These are phyloP conservation scores for Mrakia gelida DNA, from an alignment of 768 basidiomycete species.

Conservation along the genomic window DNA sequence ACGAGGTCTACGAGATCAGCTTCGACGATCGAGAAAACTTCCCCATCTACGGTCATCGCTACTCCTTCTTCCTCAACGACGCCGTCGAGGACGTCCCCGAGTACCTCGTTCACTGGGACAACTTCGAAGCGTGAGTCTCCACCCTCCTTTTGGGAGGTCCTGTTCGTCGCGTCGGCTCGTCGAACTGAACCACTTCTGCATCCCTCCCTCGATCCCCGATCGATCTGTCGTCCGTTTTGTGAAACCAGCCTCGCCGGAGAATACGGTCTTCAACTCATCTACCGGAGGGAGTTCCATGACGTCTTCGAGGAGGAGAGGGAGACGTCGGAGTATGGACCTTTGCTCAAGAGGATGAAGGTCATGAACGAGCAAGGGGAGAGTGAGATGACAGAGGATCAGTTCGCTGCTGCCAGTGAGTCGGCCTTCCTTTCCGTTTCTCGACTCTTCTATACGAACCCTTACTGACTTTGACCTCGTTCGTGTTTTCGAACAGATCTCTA, in stretches of 20 bases:
- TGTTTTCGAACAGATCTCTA: conserved; percentile 97
- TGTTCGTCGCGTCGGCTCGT: too few relatives aligned
- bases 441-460: background rate
- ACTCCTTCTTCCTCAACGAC: conserved; percentile 87
- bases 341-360: conserved; percentile 87
- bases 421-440: background rate
- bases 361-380: conserved; percentile 79
- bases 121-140: conserved; percentile 68
- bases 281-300: conserved; percentile 85
- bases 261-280: conserved; percentile 67
- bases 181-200: background rate
- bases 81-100: conserved; percentile 97
- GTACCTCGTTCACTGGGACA: conserved; percentile 93
- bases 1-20: conserved; percentile 79
- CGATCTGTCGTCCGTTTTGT: too few relatives aligned
- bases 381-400: conserved; percentile 89
- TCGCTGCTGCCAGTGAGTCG: conserved; percentile 95
- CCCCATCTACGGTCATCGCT: conserved; percentile 77
- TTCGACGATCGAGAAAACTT: conserved; percentile 62
- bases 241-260: conserved; percentile 68
- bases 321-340: conserved; percentile 70
- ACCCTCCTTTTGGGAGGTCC: background rate
- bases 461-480: too few relatives aligned
- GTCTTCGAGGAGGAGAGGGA: conserved; percentile 77
- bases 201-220: too few relatives aligned